A percentile compares a stretch with the other conserved stretches of the same genome.
phyloP scores from a whole-genome alignment of 1,139 yeast species.

The Blastobotrys proliferans region DNA sequence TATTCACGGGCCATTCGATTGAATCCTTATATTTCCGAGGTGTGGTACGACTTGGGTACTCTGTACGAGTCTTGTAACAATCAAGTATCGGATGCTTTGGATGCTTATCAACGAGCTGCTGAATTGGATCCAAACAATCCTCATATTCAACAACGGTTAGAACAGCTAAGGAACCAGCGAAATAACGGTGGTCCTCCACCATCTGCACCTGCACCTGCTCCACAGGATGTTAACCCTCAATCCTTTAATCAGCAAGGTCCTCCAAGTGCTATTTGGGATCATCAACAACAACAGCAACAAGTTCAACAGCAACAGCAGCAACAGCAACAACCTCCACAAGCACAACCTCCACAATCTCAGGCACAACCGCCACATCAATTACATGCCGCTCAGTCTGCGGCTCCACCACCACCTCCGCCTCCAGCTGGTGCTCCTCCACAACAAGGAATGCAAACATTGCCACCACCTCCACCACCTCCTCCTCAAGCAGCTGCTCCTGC shows the following conservation, averaged over 20 bases:
- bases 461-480: slow-evolving; percentile 16
- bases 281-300: slow-evolving; percentile 25
- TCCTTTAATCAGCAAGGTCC: slow-evolving; percentile 34
- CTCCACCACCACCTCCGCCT: slow-evolving; percentile 22
- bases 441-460: slow-evolving; percentile 19
- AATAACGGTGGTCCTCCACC: slow-evolving; percentile 67
- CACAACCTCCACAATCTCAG: slow-evolving; percentile 29
- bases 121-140: slow-evolving; percentile 91
- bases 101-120: slow-evolving; percentile 95
- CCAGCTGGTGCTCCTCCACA: slow-evolving; percentile 26
- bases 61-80: slow-evolving; percentile 95
- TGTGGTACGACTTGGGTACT: slow-evolving; percentile 98
- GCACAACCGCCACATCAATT: slow-evolving; percentile 17
- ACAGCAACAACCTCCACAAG: slow-evolving; percentile 26
- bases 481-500: slow-evolving; percentile 22
- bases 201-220: slow-evolving; percentile 40
- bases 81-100: slow-evolving; percentile 90
- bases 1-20: slow-evolving; percentile 93
- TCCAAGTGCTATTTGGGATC: slow-evolving; percentile 31
- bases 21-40: slow-evolving; percentile 94
- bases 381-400: slow-evolving; percentile 16
- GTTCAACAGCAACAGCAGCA: slow-evolving; percentile 28
- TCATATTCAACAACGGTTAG: slow-evolving; percentile 88
- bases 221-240: slow-evolving; percentile 43
- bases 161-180: slow-evolving; percentile 71